Evolutionary conservation across 2,329 filamentous ascomycete species (phyloP).

Genomic region (Trichoderma sp.): DNA sequence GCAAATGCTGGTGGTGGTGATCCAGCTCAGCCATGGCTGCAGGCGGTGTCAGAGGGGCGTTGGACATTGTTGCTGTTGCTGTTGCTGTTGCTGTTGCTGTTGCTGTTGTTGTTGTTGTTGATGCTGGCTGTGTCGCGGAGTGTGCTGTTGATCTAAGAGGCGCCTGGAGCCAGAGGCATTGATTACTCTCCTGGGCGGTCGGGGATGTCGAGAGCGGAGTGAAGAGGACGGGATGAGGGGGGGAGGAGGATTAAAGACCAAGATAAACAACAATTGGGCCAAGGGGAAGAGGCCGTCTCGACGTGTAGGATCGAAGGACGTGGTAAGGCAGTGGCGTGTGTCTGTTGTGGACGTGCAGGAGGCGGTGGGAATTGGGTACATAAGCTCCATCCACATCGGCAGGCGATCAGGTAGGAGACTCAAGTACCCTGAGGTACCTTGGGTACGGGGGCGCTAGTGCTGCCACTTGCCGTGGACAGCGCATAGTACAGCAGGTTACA

Average conservation of each 20-base stretch:
- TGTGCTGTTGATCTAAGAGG: conserved; percentile 10
- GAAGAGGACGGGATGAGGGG: not conserved
- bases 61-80: conserved; percentile 23
- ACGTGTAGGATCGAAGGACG: conserved; percentile 18
- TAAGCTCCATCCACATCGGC: conserved; percentile 1
- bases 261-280: not conserved
- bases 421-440: too few relatives aligned
- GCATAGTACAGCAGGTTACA: conserved; percentile 17
- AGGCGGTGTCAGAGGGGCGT: conserved; percentile 24
- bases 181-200: not conserved
- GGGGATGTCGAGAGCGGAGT: not conserved
- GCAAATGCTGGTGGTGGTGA: conserved; percentile 19
- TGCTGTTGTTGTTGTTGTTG: not conserved
- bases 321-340: conserved; percentile 5
- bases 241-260: conserved; percentile 1
- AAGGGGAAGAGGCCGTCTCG: conserved; percentile 11
- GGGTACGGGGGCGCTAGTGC: not conserved
- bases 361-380: conserved; percentile 16
- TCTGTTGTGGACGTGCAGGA: conserved; percentile 17
- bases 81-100: not conserved
- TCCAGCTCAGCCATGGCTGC: conserved; percentile 28
- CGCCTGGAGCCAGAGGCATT: conserved; percentile 13
- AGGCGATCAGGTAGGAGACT: conserved; percentile 9
- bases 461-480: conserved; percentile 16
- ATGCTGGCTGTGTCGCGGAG: not conserved